These are phyloP conservation scores for Naumovozyma baii DNA, from an alignment of 805 yeast genomes.

Conservation along the genomic window DNA sequence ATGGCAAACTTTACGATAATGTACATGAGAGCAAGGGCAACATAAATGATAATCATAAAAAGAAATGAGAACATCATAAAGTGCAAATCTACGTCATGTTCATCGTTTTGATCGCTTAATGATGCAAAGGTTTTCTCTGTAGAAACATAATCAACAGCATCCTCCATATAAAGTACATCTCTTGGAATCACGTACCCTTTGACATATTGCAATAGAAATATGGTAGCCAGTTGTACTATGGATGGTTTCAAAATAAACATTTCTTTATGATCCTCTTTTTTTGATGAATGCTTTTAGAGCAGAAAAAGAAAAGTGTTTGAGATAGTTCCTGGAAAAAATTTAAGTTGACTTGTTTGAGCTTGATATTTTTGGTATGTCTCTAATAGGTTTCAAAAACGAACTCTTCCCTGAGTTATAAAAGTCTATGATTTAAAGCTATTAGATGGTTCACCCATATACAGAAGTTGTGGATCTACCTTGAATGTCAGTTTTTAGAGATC, in stretches of 20 bases:
- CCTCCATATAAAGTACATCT: constrained; percentile 3
- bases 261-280: neutral
- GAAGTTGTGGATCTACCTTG: no score
- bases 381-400: no score
- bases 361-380: neutral
- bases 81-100: constrained; percentile 19
- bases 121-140: neutral
- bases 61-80: constrained; percentile 17
- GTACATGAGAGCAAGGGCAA: constrained; percentile 12
- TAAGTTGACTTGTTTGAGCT: neutral
- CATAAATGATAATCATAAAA: constrained; percentile 16
- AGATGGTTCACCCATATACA: no score
- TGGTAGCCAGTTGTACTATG: neutral
- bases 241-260: neutral
- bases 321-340: neutral
- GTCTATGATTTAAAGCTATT: no score
- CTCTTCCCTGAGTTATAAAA: no score
- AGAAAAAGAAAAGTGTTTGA: neutral
- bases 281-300: no score
- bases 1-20: constrained; percentile 10
- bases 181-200: constrained; percentile 8
- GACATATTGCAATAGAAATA: neutral
- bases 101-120: constrained; percentile 6
- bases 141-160: neutral
- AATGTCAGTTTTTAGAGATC: no score